Evolutionary conservation across 768 basidiomycete species (phyloP).

Genomic region (Trametes cingulata): DNA sequence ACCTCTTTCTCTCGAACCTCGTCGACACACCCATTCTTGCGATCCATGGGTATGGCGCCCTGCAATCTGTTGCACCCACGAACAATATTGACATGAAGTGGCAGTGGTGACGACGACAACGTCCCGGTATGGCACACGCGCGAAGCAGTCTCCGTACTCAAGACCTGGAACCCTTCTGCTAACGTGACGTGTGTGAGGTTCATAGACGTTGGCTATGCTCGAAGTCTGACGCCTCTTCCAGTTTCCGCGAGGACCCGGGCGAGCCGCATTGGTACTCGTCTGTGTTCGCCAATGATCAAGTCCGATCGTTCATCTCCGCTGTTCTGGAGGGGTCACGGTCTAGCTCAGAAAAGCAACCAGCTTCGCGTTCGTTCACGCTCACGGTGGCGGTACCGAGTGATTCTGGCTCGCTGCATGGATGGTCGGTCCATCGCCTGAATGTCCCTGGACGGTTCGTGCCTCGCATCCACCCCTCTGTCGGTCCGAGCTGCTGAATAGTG

Average conservation of each 20-base stretch:
- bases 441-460: slow-evolving; percentile 67
- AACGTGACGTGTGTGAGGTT: slow-evolving; percentile 49
- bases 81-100: neutral
- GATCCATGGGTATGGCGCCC: slow-evolving; percentile 63
- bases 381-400: slow-evolving; percentile 72
- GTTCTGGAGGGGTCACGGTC: slow-evolving; percentile 15
- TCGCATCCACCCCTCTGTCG: neutral
- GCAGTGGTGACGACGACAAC: slow-evolving; percentile 77
- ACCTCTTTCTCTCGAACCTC: slow-evolving; percentile 80
- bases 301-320: slow-evolving; percentile 56
- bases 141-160: slow-evolving; percentile 58
- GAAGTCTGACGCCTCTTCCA: slow-evolving; percentile 26
- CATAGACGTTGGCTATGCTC: neutral
- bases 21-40: slow-evolving; percentile 68
- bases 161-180: slow-evolving; percentile 53
- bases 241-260: slow-evolving; percentile 62
- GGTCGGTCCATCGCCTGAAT: slow-evolving; percentile 56
- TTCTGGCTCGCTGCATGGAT: slow-evolving; percentile 70
- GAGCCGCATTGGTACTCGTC: slow-evolving; percentile 71
- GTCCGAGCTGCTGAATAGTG: too few relatives aligned
- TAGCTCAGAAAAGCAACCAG: slow-evolving; percentile 4
- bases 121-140: slow-evolving; percentile 88
- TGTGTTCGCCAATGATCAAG: slow-evolving; percentile 55
- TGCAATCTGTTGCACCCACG: neutral
- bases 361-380: slow-evolving; percentile 54